Evolutionary conservation across 176 grass and related monocot species (phyloP), one percentile per base, ranked within the genome.

Genomic region (Musa itinerans): DNA sequence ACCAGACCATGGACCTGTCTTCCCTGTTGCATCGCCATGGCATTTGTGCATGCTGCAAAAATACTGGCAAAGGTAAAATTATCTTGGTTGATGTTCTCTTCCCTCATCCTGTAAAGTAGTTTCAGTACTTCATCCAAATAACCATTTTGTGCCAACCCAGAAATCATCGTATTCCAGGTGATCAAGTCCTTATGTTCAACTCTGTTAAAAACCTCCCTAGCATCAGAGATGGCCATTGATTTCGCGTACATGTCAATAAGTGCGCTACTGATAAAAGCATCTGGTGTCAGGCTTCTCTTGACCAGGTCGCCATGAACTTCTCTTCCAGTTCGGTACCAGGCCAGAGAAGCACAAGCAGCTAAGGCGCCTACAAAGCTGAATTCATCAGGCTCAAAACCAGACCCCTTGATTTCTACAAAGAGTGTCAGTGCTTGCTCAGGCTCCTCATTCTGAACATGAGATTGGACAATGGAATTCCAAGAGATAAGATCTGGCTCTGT

Each of bases 181-280:
- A 82, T 69, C 53, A 76, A 68, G 52, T 82, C 80, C 54, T 76
- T 82, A 12, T 82, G 54, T 56, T 51, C 0, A 1, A 82, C 49
- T 12, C 20, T 10, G 22, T 56, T 48, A 43, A 82, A 82, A 69
- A 69, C 72, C 80, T 69, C 51, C 25, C 52, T 48, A 68, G 80
- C 71, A 82, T 82, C 72, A 17, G 49, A 24, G 58, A 75, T 51
- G 19, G 17, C 52, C 63, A 75, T 58, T 2, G 52, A 76, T 69
- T 82, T 82, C 12, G 80, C 51, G 61, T 82, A 76, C 80, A 82
- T 82, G 53, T 82, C 80, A 20, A 82, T 69, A 69, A 82, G 80
- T 50, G 72, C 72, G 76, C 72, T 68, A 7, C 64, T 64, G 29
- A 82, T 7, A 17, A 58, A 82, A 9, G 62, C 52, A 58, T 76